phyloP scores from a whole-genome alignment of 179 eudicot species.

The Beta corolliflora region DNA sequence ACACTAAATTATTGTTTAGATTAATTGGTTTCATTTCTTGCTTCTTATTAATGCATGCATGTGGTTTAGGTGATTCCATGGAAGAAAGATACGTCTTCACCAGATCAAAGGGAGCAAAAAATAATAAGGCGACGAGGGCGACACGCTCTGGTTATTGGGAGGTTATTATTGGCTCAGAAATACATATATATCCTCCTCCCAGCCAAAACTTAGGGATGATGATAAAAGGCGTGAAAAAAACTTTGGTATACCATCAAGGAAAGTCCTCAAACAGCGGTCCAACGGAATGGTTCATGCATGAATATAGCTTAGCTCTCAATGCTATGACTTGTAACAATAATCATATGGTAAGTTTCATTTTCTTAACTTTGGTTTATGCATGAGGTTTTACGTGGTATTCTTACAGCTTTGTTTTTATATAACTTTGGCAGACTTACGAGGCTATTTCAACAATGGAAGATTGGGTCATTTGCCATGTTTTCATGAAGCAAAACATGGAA shows the following conservation, averaged over 20 bases:
- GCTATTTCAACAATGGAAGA: constrained; percentile 12
- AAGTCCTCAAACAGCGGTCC: constrained; percentile 24
- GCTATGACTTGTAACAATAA: no score
- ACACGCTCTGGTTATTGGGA: constrained; percentile 36
- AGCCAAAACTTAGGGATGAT: neutral
- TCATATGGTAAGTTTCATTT: neutral
- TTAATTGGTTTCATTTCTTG: no score
- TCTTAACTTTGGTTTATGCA: neutral
- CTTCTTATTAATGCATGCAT: neutral
- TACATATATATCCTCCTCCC: constrained; percentile 22
- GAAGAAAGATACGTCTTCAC: constrained; percentile 37
- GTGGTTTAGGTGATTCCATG: constrained; percentile 24
- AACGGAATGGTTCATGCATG: constrained; percentile 36
- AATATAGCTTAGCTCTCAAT: constrained; percentile 23
- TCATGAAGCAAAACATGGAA: constrained; percentile 21
- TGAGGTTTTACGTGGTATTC: neutral
- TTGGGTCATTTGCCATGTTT: constrained; percentile 30
- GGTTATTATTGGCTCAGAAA: constrained; percentile 17
- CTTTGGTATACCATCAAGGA: constrained; percentile 23
- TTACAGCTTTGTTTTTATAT: neutral
- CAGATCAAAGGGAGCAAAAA: constrained; percentile 18
- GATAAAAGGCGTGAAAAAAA: constrained; percentile 24
- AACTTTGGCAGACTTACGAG: constrained; percentile 9
- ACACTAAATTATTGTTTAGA: no score
- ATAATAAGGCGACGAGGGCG: constrained; percentile 14